Evolutionary conservation across 108 stramenopile genomes (phyloP), one percentile per base, ranked within the genome.

Genomic region (Skeletonema menzelii): DNA sequence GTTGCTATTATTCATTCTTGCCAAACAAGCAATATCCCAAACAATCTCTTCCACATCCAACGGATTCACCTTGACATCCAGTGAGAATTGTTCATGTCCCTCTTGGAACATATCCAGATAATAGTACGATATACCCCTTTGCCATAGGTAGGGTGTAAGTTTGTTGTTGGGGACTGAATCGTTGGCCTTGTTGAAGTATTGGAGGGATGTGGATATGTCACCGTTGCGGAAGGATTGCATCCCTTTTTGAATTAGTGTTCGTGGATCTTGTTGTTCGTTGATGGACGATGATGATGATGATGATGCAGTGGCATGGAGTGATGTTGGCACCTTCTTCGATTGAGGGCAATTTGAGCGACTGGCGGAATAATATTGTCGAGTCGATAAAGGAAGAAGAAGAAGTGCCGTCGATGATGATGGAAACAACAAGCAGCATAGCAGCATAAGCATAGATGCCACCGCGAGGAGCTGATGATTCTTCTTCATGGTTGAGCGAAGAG

Each of bases 21-120:
- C 31, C 47, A 82, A 55, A 57, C 87, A 87, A 0, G 87, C 87
- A 79, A 90, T 84, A 84, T 92, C 88, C 91, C 91, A 92, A 7
- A 90, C 88, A 72, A 89, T 87, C 65, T 92, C 91, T 80, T 92
- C 91, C 55, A 86, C 87, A 73, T 92, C 91, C 59, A 56, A 61
- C 40, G 66, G 47, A 67, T 67, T 15, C 14, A 72, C 64, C 6
- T 13, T 15, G 7, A 64, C 42, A 65, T 57, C 82, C 64, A 65
- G 85, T 80, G 70, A 75, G 17, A 32, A 63, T 63, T 84, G 83
- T 42, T 67, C 55, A 57, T 65, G 71, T 7, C 73, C 80, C 59
- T 87, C 82, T 22, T 59, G 56, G 65, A 85, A 92, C n/a, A 62
- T 59, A 67, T 88, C 75, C 37, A 76, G 77, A 65, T 92, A 92